Percentiles rank a stretch among this genome's conserved stretches.
phyloP scores from a whole-genome alignment of 257 asterid genomes.

The Coffea eugenioides region DNA sequence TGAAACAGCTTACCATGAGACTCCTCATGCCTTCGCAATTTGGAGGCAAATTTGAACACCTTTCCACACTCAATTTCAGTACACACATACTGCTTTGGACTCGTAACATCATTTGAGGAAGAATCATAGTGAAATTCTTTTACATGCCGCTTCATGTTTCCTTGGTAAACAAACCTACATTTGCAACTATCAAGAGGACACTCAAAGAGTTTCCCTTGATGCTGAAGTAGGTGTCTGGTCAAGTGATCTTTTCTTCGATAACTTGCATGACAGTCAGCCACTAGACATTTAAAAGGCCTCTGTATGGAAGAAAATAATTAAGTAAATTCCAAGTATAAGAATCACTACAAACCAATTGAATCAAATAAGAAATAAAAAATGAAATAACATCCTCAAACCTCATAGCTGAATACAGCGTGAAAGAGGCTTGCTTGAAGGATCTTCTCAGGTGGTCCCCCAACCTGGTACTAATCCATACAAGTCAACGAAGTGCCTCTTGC shows the following conservation, averaged over 20 bases:
- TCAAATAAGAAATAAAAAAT: conserved; percentile 5
- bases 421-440: conserved; percentile 97
- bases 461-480: conserved; percentile 98
- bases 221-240: conserved; percentile 73
- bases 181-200: conserved; percentile 62
- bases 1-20: conserved; percentile 58
- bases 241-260: conserved; percentile 87
- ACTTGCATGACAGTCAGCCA: conserved; percentile 75
- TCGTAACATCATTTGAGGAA: conserved; percentile 29
- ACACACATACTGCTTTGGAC: conserved; percentile 54
- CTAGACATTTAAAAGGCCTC: conserved; percentile 76
- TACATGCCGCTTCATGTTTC: conserved; percentile 64
- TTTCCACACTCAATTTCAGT: conserved; percentile 80
- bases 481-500: conserved; percentile 66
- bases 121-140: conserved; percentile 61
- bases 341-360: not conserved
- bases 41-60: conserved; percentile 62
- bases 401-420: conserved; percentile 54
- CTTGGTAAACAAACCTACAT: conserved; percentile 45
- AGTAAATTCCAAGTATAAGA: not conserved
- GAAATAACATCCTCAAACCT: conserved; percentile 48
- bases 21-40: conserved; percentile 62
- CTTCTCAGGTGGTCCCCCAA: conserved; percentile 98
- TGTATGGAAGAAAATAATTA: conserved; percentile 28
- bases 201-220: conserved; percentile 69